phyloP scores from a whole-genome alignment of 108 stramenopile genomes.

The Bacterosira constricta region DNA sequence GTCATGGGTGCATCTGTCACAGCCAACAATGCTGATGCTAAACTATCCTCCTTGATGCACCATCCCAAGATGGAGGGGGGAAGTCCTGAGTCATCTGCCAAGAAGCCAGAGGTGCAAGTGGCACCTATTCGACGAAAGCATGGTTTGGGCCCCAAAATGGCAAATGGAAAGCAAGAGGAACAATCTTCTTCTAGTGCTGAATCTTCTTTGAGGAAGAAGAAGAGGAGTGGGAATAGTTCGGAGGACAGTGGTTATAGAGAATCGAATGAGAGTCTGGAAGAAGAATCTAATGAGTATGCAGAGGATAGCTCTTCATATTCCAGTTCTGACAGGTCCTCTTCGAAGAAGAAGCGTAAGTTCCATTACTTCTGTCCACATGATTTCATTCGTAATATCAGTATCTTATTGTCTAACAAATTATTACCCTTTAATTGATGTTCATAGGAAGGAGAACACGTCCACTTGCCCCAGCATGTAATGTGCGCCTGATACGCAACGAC shows the following conservation, averaged over 20 bases:
- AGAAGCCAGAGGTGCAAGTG: neutral
- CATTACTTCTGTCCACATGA: neutral
- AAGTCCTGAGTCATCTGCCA: neutral
- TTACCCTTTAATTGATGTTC: too few relatives aligned
- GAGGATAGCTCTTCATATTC: conserved; percentile 17
- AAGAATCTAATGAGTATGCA: conserved; percentile 48
- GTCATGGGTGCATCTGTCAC: conserved; percentile 86
- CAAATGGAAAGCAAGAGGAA: conserved; percentile 35
- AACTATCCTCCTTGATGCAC: conserved; percentile 75
- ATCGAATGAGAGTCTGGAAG: conserved; percentile 69
- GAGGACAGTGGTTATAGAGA: conserved; percentile 87
- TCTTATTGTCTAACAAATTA: too few relatives aligned
- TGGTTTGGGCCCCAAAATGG: neutral
- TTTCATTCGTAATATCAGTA: neutral
- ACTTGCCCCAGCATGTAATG: conserved; percentile 70
- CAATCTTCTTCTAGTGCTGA: conserved; percentile 56
- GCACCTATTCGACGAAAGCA: conserved; percentile 15
- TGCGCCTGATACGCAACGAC: conserved; percentile 79
- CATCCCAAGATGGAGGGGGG: conserved; percentile 21
- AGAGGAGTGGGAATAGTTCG: conserved; percentile 46
- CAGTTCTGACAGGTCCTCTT: conserved; percentile 10
- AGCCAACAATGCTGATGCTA: conserved; percentile 84
- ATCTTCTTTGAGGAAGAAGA: conserved; percentile 56
- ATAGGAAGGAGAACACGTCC: conserved; percentile 52
- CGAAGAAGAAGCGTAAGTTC: conserved; percentile 56